These are phyloP conservation scores for Talaromyces borbonicus DNA, from an alignment of 495 filamentous ascomycete species.

Conservation along the genomic window DNA sequence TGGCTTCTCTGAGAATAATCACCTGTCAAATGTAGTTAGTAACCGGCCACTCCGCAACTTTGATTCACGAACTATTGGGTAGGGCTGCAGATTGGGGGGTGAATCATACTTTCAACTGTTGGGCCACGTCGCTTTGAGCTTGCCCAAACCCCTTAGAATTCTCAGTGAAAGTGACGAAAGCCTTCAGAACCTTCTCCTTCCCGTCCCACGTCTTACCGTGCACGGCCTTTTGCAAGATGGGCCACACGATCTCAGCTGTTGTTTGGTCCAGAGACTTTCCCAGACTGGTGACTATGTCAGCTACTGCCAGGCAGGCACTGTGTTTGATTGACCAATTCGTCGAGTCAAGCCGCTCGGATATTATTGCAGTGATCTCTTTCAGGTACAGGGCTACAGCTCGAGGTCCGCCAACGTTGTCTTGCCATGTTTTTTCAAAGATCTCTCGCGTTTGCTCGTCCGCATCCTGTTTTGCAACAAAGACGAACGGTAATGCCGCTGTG, in stretches of 20 bases:
- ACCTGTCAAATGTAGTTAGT: constrained; percentile 17
- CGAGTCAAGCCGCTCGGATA: constrained; percentile 56
- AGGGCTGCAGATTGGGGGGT: constrained; percentile 1
- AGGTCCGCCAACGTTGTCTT: constrained; percentile 75
- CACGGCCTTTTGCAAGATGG: constrained; percentile 67
- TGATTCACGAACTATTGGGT: constrained; percentile 6
- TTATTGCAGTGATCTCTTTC: constrained; percentile 65
- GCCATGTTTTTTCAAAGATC: constrained; percentile 75
- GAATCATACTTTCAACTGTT: constrained; percentile 45
- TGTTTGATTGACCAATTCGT: constrained; percentile 86
- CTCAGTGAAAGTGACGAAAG: constrained; percentile 68
- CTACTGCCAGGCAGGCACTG: constrained; percentile 68
- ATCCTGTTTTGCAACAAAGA: constrained; percentile 82
- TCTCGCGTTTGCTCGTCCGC: constrained; percentile 64
- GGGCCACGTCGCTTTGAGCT: constrained; percentile 32
- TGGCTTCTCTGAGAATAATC: constrained; percentile 77
- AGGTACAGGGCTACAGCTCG: constrained; percentile 75
- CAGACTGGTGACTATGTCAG: constrained; percentile 56
- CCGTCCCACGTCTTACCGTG: constrained; percentile 86
- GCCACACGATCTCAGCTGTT: constrained; percentile 64
- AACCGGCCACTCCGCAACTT: constrained; percentile 2
- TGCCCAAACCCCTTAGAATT: constrained; percentile 51
- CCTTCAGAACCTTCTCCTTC: constrained; percentile 80
- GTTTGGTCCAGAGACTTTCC: constrained; percentile 44
- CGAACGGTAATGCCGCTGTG: constrained; percentile 65